Conservation (phyloP, 768 basidiomycete species). For the Tricholomella constricta region DNA sequence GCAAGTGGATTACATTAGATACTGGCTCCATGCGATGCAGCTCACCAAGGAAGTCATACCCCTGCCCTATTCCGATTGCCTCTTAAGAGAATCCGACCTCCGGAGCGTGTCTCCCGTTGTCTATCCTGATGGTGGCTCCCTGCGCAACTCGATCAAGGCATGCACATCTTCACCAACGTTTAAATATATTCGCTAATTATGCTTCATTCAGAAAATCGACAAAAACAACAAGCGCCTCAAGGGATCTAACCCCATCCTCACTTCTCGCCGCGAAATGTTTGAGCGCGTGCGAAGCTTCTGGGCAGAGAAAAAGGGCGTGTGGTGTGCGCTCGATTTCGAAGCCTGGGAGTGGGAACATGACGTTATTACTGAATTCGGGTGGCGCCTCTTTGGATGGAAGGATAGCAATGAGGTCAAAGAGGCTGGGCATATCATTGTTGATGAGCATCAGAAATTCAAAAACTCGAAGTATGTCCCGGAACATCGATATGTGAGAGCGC, state of each 20-base stretch:
- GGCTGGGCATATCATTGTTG: constrained; percentile 62
- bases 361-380: constrained; percentile 83
- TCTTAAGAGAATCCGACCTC: constrained; percentile 62
- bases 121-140: constrained; percentile 53
- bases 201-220: constrained; percentile 58
- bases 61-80: constrained; percentile 76
- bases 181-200: neutral
- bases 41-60: constrained; percentile 67
- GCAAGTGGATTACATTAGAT: constrained; percentile 83
- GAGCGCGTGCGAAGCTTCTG: constrained; percentile 69
- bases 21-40: constrained; percentile 78
- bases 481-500: constrained; percentile 51
- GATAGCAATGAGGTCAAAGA: constrained; percentile 49
- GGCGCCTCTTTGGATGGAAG: constrained; percentile 60
- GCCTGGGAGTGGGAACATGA: constrained; percentile 79
- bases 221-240: constrained; percentile 82
- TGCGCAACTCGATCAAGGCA: constrained; percentile 66
- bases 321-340: constrained; percentile 83
- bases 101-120: constrained; percentile 58
- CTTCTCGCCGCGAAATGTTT: constrained; percentile 61
- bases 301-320: constrained; percentile 63
- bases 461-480: constrained; percentile 69
- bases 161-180: neutral
- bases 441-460: constrained; percentile 55
- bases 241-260: constrained; percentile 57